phyloP scores from a whole-genome alignment of 768 basidiomycete species.

The Hericium rajendrae region DNA sequence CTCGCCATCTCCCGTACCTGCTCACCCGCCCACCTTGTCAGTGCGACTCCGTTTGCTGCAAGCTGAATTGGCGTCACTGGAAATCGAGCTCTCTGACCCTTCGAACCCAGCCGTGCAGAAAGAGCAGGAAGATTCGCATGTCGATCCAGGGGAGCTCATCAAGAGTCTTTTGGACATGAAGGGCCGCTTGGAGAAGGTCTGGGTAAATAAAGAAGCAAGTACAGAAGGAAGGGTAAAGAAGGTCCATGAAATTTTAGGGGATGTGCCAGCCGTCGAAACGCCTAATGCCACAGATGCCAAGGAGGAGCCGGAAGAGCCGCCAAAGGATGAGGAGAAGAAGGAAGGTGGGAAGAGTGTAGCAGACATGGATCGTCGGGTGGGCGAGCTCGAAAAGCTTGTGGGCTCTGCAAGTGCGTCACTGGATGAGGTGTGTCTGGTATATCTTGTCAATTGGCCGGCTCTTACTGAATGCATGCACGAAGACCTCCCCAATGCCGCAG shows the following conservation, averaged over 20 bases:
- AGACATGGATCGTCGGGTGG: constrained; percentile 77
- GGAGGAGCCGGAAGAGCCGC: constrained; percentile 6
- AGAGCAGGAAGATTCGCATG: constrained; percentile 48
- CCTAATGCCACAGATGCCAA: constrained; percentile 9
- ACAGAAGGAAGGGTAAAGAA: constrained; percentile 58
- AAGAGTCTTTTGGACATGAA: constrained; percentile 70
- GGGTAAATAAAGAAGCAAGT: constrained; percentile 26
- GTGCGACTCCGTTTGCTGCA: constrained; percentile 51
- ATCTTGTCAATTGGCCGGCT: not conserved
- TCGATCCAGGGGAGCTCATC: constrained; percentile 69
- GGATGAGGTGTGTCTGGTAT: constrained; percentile 57
- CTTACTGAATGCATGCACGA: not conserved
- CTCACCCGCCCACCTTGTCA: constrained; percentile 23
- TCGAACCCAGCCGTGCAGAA: constrained; percentile 58
- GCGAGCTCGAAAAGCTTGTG: constrained; percentile 72
- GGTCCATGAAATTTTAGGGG: constrained; percentile 45
- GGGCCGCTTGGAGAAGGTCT: constrained; percentile 56
- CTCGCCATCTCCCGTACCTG: constrained; percentile 35
- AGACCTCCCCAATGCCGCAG: constrained; percentile 67
- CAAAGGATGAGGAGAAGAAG: constrained; percentile 3
- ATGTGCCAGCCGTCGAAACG: constrained; percentile 20
- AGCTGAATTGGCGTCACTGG: constrained; percentile 70
- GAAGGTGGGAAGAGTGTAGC: constrained; percentile 37
- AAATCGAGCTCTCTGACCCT: constrained; percentile 74
- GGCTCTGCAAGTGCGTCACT: constrained; percentile 72